A percentile compares a stretch with the other conserved stretches of the same genome.
phyloP scores from a whole-genome alignment of 2,329 filamentous ascomycete species.

The Alternaria sp. region DNA sequence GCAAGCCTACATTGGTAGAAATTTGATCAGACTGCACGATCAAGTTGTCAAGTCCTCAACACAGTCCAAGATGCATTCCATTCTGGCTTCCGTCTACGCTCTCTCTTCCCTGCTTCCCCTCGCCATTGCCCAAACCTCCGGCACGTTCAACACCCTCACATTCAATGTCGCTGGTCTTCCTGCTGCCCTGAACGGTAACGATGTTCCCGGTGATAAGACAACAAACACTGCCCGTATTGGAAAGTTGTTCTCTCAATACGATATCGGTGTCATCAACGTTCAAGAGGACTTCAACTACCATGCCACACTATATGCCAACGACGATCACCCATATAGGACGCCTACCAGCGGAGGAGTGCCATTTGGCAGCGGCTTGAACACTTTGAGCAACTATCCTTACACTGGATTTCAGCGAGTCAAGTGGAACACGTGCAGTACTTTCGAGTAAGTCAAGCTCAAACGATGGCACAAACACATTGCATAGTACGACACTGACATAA shows the following conservation, averaged over 20 bases:
- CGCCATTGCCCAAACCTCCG: constrained; percentile 34
- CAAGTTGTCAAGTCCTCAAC: not conserved
- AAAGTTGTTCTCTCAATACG: constrained; percentile 61
- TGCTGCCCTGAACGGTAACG: constrained; percentile 63
- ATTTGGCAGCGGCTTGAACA: constrained; percentile 70
- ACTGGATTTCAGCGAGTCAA: constrained; percentile 62
- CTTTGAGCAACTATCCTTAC: constrained; percentile 65
- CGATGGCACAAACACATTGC: not conserved
- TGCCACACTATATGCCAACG: constrained; percentile 63
- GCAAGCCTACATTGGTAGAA: not conserved
- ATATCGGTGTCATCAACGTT: constrained; percentile 67
- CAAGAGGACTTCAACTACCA: constrained; percentile 77
- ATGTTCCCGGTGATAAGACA: constrained; percentile 66
- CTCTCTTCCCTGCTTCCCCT: constrained; percentile 12
- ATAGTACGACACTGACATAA: not conserved
- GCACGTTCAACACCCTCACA: constrained; percentile 60
- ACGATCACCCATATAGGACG: constrained; percentile 66
- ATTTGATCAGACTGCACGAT: not conserved
- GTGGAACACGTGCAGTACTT: constrained; percentile 64
- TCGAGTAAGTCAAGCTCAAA: constrained; percentile 29
- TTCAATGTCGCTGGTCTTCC: constrained; percentile 69
- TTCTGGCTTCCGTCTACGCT: constrained; percentile 7
- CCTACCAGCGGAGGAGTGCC: constrained; percentile 69
- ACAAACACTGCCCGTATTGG: constrained; percentile 65
- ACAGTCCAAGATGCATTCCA: constrained; percentile 19